Evolutionary conservation across 2,329 filamentous ascomycete genomes (phyloP).

Genomic region (Ceratocystis alfenasii): DNA sequence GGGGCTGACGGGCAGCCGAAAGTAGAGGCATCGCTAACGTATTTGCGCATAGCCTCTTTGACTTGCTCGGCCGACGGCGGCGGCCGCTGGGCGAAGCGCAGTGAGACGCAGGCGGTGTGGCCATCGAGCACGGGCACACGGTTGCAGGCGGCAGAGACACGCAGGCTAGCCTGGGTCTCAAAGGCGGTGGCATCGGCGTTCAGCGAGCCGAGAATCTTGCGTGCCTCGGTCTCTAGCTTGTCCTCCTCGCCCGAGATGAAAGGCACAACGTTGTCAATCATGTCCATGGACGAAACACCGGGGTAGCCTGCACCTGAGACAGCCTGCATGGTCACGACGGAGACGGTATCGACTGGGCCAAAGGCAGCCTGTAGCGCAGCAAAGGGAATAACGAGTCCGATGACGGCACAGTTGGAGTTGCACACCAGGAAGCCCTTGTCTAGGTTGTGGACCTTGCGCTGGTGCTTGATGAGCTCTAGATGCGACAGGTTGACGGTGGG

Average conservation of each 20-base stretch:
- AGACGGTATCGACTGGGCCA: constrained; percentile 62
- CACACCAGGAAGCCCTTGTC: constrained; percentile 86
- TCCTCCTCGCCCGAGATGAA: constrained; percentile 91
- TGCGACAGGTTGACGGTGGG: constrained; percentile 88
- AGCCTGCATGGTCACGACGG: constrained; percentile 87
- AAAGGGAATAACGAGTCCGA: constrained; percentile 89
- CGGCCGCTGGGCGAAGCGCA: constrained; percentile 66
- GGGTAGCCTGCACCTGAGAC: constrained; percentile 87
- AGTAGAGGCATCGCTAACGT: constrained; percentile 68
- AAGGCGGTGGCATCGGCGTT: constrained; percentile 63
- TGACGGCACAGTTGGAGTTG: constrained; percentile 97
- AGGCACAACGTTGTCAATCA: constrained; percentile 90
- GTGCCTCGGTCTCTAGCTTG: constrained; percentile 87
- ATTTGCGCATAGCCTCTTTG: constrained; percentile 65
- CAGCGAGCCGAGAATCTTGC: constrained; percentile 78
- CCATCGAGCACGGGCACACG: constrained; percentile 91
- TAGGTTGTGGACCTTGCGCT: constrained; percentile 59
- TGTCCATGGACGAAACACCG: constrained; percentile 85
- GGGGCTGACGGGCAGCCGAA: constrained; percentile 84
- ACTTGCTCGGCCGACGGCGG: constrained; percentile 64
- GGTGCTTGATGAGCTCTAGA: constrained; percentile 78
- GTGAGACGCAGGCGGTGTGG: constrained; percentile 85
- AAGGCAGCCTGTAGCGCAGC: constrained; percentile 79
- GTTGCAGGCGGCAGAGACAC: constrained; percentile 79
- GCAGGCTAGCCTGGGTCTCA: constrained; percentile 59